These are phyloP conservation scores for Candida dubliniensis DNA, from an alignment of 1,139 yeast genomes.

Conservation along the genomic window DNA sequence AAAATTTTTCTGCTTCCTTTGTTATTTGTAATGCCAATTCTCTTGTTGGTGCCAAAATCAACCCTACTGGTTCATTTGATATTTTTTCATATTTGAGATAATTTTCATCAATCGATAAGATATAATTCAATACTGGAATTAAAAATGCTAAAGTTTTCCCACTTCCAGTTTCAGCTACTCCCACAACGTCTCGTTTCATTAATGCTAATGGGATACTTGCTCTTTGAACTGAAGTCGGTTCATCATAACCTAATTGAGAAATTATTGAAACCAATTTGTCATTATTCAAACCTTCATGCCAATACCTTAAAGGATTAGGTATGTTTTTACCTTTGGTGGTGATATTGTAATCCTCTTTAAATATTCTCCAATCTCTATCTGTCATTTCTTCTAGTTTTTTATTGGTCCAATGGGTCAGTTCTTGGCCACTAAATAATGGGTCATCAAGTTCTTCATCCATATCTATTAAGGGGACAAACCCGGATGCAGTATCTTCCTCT, in stretches of 20 bases:
- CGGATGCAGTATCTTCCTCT: constrained; percentile 61
- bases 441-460: constrained; percentile 21
- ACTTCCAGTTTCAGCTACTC: constrained; percentile 95
- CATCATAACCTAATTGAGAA: constrained; percentile 43
- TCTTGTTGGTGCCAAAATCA: constrained; percentile 88
- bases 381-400: constrained; percentile 69
- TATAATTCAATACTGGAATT: constrained; percentile 66
- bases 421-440: constrained; percentile 14
- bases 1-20: constrained; percentile 58
- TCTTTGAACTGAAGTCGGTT: constrained; percentile 89
- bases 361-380: constrained; percentile 84
- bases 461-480: constrained; percentile 43
- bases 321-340: constrained; percentile 53
- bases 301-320: constrained; percentile 65
- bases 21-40: constrained; percentile 90
- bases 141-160: constrained; percentile 90
- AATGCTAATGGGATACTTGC: constrained; percentile 81
- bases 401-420: constrained; percentile 65
- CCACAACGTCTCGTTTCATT: constrained; percentile 64
- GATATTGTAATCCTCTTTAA: constrained; percentile 77
- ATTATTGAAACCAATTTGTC: constrained; percentile 32
- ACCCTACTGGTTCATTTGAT: constrained; percentile 48
- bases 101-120: constrained; percentile 41
- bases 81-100: constrained; percentile 33
- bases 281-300: constrained; percentile 63